A percentile compares a stretch with the other conserved stretches of the same genome.
Conservation (phyloP, 495 filamentous ascomycete genomes). For the Hypoxylon lienhwacheense region DNA sequence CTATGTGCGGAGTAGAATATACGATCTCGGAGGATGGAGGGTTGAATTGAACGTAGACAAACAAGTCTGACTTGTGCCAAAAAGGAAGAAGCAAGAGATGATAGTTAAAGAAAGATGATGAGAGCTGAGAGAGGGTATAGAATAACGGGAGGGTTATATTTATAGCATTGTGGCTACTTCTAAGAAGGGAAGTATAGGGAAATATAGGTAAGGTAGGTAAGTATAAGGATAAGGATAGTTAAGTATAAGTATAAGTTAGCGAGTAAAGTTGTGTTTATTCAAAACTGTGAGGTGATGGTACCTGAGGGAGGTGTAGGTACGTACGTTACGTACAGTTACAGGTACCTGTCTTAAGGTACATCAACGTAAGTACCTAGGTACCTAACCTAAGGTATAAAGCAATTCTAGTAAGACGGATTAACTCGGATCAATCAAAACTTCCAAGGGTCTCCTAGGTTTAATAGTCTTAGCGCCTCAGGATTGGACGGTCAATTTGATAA, state of each 20-base stretch:
- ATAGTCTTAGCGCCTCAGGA: not conserved
- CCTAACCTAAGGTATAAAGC: no score
- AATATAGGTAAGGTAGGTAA: no score
- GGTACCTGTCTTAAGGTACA: no score
- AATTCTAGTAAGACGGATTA: no score
- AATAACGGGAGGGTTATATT: conserved; percentile 26
- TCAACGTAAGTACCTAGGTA: no score
- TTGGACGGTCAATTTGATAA: not conserved
- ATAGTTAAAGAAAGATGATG: not conserved
- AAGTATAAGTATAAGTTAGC: no score
- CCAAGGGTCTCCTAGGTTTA: not conserved
- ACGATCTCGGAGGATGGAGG: not conserved
- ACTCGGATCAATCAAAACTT: conserved; percentile 4
- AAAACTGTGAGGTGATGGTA: no score
- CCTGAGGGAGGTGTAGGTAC: no score
- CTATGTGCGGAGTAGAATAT: not conserved
- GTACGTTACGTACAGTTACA: no score
- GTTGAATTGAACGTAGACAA: conserved; percentile 2
- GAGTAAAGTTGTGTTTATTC: no score
- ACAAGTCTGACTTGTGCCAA: not conserved
- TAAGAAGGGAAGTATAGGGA: no score
- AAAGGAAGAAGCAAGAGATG: not conserved
- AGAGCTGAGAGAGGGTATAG: not conserved
- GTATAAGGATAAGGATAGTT: no score
- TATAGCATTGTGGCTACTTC: conserved; percentile 17